Conservation (phyloP, 129 eudicot genomes). For the Solidago caesia region DNA sequence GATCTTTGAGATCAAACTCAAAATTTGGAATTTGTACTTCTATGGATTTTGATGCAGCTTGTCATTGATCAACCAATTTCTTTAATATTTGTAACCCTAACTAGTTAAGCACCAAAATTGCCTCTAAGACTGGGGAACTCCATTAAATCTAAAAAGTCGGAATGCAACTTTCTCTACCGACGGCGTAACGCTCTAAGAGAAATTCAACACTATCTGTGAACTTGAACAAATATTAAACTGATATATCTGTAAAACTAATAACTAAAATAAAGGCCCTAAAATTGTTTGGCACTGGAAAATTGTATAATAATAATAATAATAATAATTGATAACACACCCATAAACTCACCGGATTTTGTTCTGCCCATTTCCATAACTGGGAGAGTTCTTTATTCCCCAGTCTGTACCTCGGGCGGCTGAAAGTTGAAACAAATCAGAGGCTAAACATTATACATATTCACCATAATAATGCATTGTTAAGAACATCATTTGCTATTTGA, state of each 20-base stretch:
- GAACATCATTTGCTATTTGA: neutral
- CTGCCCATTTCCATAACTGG: slow-evolving; percentile 97
- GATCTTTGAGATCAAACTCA: neutral
- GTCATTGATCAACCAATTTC: neutral
- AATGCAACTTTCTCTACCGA: neutral
- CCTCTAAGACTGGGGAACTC: neutral
- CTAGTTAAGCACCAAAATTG: no score
- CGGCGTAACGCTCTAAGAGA: neutral
- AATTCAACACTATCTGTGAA: neutral
- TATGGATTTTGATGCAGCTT: neutral
- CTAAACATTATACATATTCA: neutral
- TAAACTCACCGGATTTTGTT: slow-evolving; percentile 73
- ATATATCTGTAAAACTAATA: neutral
- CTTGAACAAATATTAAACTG: slow-evolving; percentile 11
- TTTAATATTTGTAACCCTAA: neutral
- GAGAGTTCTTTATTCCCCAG: slow-evolving; percentile 89
- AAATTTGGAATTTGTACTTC: neutral
- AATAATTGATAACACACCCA: neutral
- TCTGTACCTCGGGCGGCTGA: slow-evolving; percentile 92
- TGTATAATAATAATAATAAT: neutral
- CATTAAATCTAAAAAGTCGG: neutral
- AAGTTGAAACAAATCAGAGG: slow-evolving; percentile 16
- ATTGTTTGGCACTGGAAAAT: neutral
- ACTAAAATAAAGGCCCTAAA: neutral
- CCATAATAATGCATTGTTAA: neutral